These are phyloP conservation scores for Nepenthes gracilis DNA, from an alignment of 148 eudicot genomes.

Conservation along the genomic window DNA sequence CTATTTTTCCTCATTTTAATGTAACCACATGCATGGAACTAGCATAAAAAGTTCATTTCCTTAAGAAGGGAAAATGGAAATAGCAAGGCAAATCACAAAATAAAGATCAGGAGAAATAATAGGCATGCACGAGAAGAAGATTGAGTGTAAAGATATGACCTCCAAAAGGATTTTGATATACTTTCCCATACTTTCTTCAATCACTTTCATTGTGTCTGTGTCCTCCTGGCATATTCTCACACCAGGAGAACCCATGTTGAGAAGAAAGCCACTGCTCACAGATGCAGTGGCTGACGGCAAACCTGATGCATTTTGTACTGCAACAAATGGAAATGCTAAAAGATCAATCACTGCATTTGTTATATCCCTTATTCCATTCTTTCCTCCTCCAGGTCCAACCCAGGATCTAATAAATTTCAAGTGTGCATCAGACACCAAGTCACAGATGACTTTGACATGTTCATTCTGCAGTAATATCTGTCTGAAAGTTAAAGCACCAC, in stretches of 20 bases:
- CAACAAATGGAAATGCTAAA: conserved; percentile 96
- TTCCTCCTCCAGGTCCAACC: conserved; percentile 90
- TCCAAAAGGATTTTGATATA: conserved; percentile 67
- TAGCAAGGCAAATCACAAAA: not conserved
- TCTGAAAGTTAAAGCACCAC: conserved; percentile 65
- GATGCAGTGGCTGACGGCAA: conserved; percentile 87
- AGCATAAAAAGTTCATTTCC: no score
- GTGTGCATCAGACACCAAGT: conserved; percentile 65
- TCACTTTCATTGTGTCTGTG: conserved; percentile 63
- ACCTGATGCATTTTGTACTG: conserved; percentile 62
- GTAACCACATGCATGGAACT: no score
- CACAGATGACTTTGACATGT: conserved; percentile 51
- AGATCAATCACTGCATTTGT: conserved; percentile 78
- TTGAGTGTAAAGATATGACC: conserved; percentile 23
- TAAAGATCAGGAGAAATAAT: conserved; percentile 1
- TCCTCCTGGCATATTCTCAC: conserved; percentile 77
- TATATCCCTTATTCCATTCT: conserved; percentile 50
- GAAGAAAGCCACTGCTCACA: conserved; percentile 73
- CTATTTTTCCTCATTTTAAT: no score
- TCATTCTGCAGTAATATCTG: conserved; percentile 67
- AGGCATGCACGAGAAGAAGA: not conserved
- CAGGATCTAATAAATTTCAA: conserved; percentile 60
- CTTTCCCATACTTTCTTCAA: conserved; percentile 63
- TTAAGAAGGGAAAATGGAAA: no score
- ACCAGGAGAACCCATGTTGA: conserved; percentile 87